Percentiles rank a stretch among this genome's conserved stretches.
Conservation (phyloP, 805 yeast species). For the Saccharomycopsis fibuligera region DNA sequence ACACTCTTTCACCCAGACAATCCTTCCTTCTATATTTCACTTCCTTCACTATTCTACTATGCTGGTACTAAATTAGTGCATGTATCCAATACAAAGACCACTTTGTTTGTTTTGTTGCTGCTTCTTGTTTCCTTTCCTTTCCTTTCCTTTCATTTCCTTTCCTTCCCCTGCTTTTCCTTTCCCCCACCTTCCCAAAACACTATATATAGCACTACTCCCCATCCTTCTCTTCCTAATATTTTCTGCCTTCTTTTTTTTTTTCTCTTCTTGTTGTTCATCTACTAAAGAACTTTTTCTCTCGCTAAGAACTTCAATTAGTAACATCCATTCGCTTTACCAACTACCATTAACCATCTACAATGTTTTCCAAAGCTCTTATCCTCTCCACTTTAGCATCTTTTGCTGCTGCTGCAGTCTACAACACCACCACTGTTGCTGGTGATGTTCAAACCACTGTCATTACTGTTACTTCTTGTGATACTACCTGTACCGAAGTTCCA, state of each 20-base stretch:
- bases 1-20: too few relatives aligned
- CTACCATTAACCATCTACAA: neutral
- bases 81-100: too few relatives aligned
- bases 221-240: neutral
- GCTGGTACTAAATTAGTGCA: too few relatives aligned
- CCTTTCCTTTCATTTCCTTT: too few relatives aligned
- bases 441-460: constrained; percentile 20
- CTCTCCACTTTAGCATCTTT: constrained; percentile 9
- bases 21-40: too few relatives aligned
- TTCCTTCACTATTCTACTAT: too few relatives aligned
- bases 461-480: constrained; percentile 25
- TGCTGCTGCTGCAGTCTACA: constrained; percentile 11
- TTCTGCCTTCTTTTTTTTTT: constrained; percentile 1
- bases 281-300: neutral
- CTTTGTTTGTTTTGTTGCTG: too few relatives aligned
- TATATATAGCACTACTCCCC: neutral
- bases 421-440: constrained; percentile 12
- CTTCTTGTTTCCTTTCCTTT: too few relatives aligned
- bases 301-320: neutral
- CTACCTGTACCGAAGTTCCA: constrained; percentile 16
- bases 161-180: too few relatives aligned
- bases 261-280: neutral
- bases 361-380: constrained; percentile 9
- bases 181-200: neutral
- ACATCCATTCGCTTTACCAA: constrained; percentile 7